Evolutionary conservation across 2,329 filamentous ascomycete species (phyloP).

Genomic region (Nakataea oryzae): DNA sequence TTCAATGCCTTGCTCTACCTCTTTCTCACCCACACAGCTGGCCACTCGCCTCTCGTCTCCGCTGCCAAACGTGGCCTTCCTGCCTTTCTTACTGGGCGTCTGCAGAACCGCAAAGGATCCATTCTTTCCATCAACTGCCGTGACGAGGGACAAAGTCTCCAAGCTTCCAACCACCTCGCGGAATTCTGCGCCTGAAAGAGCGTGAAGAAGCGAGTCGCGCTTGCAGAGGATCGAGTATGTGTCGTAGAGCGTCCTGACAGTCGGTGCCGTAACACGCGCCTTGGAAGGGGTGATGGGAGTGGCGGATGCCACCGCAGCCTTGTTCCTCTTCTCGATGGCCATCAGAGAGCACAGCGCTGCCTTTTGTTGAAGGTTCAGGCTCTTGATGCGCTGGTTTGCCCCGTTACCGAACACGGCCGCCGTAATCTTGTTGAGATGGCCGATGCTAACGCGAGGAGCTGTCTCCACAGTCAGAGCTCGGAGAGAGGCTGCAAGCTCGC

Average conservation of each 20-base stretch:
- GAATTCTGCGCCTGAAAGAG: conserved; percentile 85
- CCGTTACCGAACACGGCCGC: conserved; percentile 85
- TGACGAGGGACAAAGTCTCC: conserved; percentile 77
- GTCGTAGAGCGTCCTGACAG: conserved; percentile 73
- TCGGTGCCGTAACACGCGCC: conserved; percentile 54
- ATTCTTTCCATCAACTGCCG: conserved; percentile 56
- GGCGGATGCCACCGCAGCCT: conserved; percentile 28
- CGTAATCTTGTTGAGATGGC: conserved; percentile 85
- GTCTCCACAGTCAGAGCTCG: conserved; percentile 59
- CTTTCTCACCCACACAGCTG: conserved; percentile 70
- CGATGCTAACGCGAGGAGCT: conserved; percentile 80
- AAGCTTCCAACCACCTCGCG: conserved; percentile 83
- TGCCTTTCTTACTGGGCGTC: conserved; percentile 62
- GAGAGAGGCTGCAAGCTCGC: conserved; percentile 42
- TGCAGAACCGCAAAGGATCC: conserved; percentile 54
- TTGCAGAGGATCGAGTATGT: conserved; percentile 77
- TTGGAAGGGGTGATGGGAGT: conserved; percentile 32
- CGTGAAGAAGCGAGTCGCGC: conserved; percentile 78
- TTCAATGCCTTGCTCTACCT: conserved; percentile 62
- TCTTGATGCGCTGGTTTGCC: conserved; percentile 70
- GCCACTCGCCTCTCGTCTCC: conserved; percentile 70
- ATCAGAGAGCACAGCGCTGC: conserved; percentile 83
- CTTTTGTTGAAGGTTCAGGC: conserved; percentile 92
- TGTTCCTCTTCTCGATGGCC: conserved; percentile 70
- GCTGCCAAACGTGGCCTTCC: conserved; percentile 40